Evolutionary conservation across 306 rosid species (phyloP), one percentile per base, ranked within the genome.

Genomic region (Dalbergia cultrata): DNA sequence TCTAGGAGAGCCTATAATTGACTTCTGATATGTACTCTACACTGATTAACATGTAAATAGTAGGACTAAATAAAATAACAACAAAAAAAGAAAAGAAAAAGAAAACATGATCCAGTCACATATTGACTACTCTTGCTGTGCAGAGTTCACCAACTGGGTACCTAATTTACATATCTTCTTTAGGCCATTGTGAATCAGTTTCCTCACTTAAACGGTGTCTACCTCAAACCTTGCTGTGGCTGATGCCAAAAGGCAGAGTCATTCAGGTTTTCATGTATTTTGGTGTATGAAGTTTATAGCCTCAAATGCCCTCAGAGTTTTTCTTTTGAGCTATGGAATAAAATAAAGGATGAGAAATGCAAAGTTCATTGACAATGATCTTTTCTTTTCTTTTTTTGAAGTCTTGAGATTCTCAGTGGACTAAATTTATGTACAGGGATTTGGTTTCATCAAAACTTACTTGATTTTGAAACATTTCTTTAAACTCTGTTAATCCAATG

Each of bases 1-100:
- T 1, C 43, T 85, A 5, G 99, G 99, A 70, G 99, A 95, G 86
- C 99, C 99, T 78, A 93, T 92, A 18, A 91, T 95, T 74, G 99
- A 95, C 83, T 95, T 90, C 79, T 93, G 26, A 54, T n/a, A n/a
- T 54, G 21, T 54, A 5, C 4, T n/a, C n/a, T 54, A 14, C 58
- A 14, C 70, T 56, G 39, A 68, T 67, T 67, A 52, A 75, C 50
- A 34, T 63, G 86, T 90, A 82, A 66, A 92, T 81, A 86, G 16
- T 54, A 59, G 13, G 18, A 81, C 17, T 18, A 19, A 58, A 56
- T 21, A 54, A 17, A 53, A n/a, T 2, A n/a, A 17, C 21, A 54
- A 5, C 26, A 17, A 54, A 5, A 7, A 6, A 11, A 5, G 11
- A 8, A 11, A 18, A 3, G 8, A n/a, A 13, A 22, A 69, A 65